Evolutionary conservation across 805 yeast genomes (phyloP).

Genomic region (Brettanomyces anomalus): DNA sequence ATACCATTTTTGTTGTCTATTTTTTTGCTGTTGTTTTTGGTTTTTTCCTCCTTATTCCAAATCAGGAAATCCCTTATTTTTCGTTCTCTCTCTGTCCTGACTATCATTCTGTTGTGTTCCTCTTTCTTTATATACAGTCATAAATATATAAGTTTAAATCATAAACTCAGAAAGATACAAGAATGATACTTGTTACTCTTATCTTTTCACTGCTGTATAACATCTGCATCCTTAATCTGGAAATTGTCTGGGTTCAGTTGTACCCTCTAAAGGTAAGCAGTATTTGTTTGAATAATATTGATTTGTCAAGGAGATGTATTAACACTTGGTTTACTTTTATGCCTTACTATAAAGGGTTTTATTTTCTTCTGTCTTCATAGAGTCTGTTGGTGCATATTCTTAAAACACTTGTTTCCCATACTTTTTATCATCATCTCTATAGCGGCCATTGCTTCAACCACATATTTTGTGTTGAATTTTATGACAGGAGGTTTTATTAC

Average conservation of each 20-base stretch:
- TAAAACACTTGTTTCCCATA: constrained; percentile 15
- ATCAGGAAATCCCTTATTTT: background rate
- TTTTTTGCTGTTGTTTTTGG: too few relatives aligned
- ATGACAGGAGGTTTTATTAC: constrained; percentile 19
- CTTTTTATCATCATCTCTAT: constrained; percentile 12
- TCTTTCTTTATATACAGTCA: too few relatives aligned
- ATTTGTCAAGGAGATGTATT: too few relatives aligned
- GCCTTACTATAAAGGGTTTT: constrained; percentile 17
- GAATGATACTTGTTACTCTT: background rate
- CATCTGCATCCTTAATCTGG: background rate
- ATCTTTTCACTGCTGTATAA: background rate
- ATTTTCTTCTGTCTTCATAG: constrained; percentile 13
- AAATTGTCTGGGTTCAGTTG: background rate
- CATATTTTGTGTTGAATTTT: constrained; percentile 11
- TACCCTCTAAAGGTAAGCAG: constrained; percentile 1
- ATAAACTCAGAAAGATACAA: background rate
- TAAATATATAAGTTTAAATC: too few relatives aligned
- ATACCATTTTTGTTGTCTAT: too few relatives aligned
- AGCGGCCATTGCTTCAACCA: constrained; percentile 10
- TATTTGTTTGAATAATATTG: too few relatives aligned
- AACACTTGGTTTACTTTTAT: background rate
- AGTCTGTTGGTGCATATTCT: constrained; percentile 20
- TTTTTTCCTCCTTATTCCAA: too few relatives aligned
- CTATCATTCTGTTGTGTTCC: background rate
- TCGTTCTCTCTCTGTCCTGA: background rate